Evolutionary conservation across 2,329 filamentous ascomycete genomes (phyloP), one percentile per base, ranked within the genome.

Genomic region (Elsinoe necatrix): DNA sequence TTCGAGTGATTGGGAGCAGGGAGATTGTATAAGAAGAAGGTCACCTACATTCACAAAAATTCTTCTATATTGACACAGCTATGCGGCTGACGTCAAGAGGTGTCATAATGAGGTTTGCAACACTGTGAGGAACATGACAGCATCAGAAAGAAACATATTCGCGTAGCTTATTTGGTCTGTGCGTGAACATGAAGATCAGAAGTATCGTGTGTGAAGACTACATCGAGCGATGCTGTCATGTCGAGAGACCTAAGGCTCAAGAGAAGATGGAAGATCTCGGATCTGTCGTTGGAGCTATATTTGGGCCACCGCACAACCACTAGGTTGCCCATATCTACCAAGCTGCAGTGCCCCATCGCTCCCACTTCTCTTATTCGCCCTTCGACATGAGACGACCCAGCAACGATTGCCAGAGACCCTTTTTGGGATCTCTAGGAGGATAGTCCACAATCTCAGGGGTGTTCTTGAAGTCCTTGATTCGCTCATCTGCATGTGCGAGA

Each of bases 31-130:
- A 29, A 34, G 12, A 23, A 48, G 27, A 48, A 16, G 25, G 29
- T 18, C 31, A 29, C n/a, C 25, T 31, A 31, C 27, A 31, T 3
- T 29, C 16, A 18, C 1, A 7, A 48, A 48, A 48, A 48, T n/a
- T 48, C 18, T 31, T 9, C 45, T 50, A 50, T 50, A 50, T 50
- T 31, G 12, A 5, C 25, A 18, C 12, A 31, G 23, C 16, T 11
- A 12, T 14, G 12, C 45, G 20, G 31, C 48, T 52, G 48, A 52
- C 48, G 48, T 52, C 48, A 52, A 52, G 16, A 35, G 48, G 25
- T 52, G 48, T 52, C 48, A 52, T 52, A 21, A 52, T 52, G 48
- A 52, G 45, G 25, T 52, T 9, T 52, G 20, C 25, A 52, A 52
- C 25, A 50, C 9, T 18, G 45, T 14, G n/a, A 50, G 45, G 21